Evolutionary conservation across 1,284 basidiomycete genomes (phyloP).

Genomic region (Filobasidium uniguttulatum): DNA sequence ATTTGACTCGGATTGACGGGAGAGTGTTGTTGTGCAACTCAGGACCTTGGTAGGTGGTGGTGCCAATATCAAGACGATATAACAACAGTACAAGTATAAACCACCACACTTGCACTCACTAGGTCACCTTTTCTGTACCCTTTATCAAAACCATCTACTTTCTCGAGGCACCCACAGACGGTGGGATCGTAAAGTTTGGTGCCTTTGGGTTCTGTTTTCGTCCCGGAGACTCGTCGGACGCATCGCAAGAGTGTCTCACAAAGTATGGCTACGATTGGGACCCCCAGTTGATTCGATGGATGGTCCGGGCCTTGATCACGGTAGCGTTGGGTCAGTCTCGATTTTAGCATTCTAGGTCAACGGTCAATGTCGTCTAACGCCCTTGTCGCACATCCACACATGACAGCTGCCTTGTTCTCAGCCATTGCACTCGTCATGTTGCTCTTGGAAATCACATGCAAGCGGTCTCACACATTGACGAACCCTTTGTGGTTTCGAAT

Average conservation of each 20-base stretch:
- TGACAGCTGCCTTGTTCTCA: conserved; percentile 5
- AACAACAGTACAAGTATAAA: no score
- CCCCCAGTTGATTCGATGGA: conserved; percentile 8
- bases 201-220: conserved; percentile 11
- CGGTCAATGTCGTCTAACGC: background rate
- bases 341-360: background rate
- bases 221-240: background rate
- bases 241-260: conserved; percentile 1
- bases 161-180: background rate
- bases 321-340: conserved; percentile 9
- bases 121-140: conserved; percentile 13
- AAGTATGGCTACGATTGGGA: conserved; percentile 6
- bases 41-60: no score
- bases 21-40: no score
- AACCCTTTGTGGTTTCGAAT: conserved; percentile 13
- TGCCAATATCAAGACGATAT: no score
- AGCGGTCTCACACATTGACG: conserved; percentile 1
- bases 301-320: conserved; percentile 6
- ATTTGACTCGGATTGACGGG: no score
- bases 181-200: conserved; percentile 5
- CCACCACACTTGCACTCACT: background rate
- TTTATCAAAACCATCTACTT: conserved; percentile 11
- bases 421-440: conserved; percentile 1
- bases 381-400: background rate
- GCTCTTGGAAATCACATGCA: conserved; percentile 5